phyloP scores from a whole-genome alignment of 2,329 filamentous ascomycete genomes.

The Lasiodiplodia hormozganensis region DNA sequence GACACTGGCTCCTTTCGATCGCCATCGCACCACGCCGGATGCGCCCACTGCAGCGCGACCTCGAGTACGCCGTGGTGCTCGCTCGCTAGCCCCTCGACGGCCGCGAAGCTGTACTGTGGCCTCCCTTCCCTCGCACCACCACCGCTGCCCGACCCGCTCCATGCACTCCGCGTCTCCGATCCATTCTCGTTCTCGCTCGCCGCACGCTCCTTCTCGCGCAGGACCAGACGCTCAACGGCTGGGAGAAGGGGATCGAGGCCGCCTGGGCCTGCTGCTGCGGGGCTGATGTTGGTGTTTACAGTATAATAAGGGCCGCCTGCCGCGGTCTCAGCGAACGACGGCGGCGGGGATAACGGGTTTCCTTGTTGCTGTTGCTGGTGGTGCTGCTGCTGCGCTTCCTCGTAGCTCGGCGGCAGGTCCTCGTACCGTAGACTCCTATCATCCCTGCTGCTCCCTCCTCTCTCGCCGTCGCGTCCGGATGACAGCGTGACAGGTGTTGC shows the following conservation, averaged over 20 bases:
- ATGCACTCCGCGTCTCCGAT: constrained; percentile 10
- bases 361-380: background rate
- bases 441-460: background rate
- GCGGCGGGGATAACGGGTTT: constrained; percentile 4
- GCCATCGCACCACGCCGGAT: constrained; percentile 13
- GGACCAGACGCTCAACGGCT: constrained; percentile 8
- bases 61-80: constrained; percentile 17
- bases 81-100: constrained; percentile 13
- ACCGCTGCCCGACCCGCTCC: background rate
- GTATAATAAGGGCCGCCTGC: no score
- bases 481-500: constrained; percentile 15
- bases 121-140: no score
- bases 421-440: constrained; percentile 41
- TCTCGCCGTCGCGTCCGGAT: background rate
- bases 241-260: constrained; percentile 7
- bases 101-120: constrained; percentile 6
- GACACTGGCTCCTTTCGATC: constrained; percentile 19
- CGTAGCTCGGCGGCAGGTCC: constrained; percentile 47
- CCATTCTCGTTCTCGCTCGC: constrained; percentile 18
- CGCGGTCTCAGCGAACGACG: background rate
- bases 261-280: background rate
- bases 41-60: constrained; percentile 17
- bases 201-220: constrained; percentile 20
- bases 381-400: constrained; percentile 37
- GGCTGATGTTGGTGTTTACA: background rate